These are phyloP conservation scores for Domatiomyces catenatus DNA, from an alignment of 2,329 filamentous ascomycete genomes.

Conservation along the genomic window DNA sequence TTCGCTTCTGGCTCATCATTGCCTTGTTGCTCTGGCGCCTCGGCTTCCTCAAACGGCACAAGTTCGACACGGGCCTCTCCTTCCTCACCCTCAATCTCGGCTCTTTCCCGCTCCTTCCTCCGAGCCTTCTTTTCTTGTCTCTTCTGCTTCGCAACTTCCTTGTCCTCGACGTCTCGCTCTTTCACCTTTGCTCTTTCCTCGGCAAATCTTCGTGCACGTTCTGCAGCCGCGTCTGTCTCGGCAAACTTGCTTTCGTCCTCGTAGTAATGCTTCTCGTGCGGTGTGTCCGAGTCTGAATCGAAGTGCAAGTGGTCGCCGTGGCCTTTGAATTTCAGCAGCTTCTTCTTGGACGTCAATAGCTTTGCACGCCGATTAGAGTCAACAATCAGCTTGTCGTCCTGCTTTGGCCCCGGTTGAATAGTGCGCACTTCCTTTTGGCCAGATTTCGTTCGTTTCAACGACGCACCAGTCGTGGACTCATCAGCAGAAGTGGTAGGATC, in stretches of 20 bases:
- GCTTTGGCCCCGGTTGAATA: conserved; percentile 30
- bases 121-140: conserved; percentile 35
- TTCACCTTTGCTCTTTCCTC: conserved; percentile 56
- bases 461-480: background rate
- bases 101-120: conserved; percentile 24
- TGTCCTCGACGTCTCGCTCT: conserved; percentile 67
- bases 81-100: conserved; percentile 21
- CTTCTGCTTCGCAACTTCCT: conserved; percentile 63
- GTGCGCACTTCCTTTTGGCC: conserved; percentile 23
- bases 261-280: conserved; percentile 76
- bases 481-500: conserved; percentile 8
- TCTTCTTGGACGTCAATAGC: conserved; percentile 87
- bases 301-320: conserved; percentile 74
- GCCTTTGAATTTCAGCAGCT: conserved; percentile 78
- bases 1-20: conserved; percentile 18
- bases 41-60: background rate
- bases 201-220: conserved; percentile 51
- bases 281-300: conserved; percentile 48
- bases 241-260: conserved; percentile 72
- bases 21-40: background rate
- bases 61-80: background rate
- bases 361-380: conserved; percentile 94
- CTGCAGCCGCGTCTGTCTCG: conserved; percentile 59
- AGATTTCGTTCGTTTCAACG: background rate
- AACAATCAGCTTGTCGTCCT: conserved; percentile 57